Percentiles rank a stretch among this genome's conserved stretches.
Conservation (phyloP, 78 protist species). For the Trichosphaerium sp. region DNA sequence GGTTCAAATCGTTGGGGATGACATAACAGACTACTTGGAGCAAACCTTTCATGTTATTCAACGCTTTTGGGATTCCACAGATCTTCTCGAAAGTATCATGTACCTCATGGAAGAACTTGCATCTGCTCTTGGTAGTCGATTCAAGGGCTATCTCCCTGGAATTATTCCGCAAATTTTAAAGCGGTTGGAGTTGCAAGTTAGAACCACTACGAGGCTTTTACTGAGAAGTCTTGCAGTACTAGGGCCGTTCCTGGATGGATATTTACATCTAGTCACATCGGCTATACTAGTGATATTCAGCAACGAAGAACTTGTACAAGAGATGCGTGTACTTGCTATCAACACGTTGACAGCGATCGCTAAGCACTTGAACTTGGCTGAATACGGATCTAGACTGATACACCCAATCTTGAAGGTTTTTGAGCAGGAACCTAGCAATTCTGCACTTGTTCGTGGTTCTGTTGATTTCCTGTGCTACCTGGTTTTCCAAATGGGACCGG, state of each 20-base stretch:
- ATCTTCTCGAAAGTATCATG: conserved; percentile 27
- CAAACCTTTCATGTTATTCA: no score
- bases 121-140: conserved; percentile 74
- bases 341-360: no score
- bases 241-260: conserved; percentile 79
- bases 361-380: no score
- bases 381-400: no score
- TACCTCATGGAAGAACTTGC: conserved; percentile 72
- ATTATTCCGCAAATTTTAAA: conserved; percentile 79
- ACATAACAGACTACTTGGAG: conserved; percentile 69
- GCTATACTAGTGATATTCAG: conserved; percentile 62
- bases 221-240: conserved; percentile 67
- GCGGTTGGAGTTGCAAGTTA: no score
- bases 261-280: conserved; percentile 79
- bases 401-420: no score
- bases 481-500: conserved; percentile 63
- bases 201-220: no score
- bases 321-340: no score
- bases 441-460: no score
- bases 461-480: conserved; percentile 67
- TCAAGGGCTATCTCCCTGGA: conserved; percentile 69
- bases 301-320: no score
- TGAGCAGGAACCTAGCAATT: no score
- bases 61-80: conserved; percentile 67
- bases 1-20: conserved; percentile 76